A percentile compares a stretch with the other conserved stretches of the same genome.
These are phyloP conservation scores for Tolypocladium guangdongense DNA, from an alignment of 2,329 filamentous ascomycete species.

Conservation along the genomic window DNA sequence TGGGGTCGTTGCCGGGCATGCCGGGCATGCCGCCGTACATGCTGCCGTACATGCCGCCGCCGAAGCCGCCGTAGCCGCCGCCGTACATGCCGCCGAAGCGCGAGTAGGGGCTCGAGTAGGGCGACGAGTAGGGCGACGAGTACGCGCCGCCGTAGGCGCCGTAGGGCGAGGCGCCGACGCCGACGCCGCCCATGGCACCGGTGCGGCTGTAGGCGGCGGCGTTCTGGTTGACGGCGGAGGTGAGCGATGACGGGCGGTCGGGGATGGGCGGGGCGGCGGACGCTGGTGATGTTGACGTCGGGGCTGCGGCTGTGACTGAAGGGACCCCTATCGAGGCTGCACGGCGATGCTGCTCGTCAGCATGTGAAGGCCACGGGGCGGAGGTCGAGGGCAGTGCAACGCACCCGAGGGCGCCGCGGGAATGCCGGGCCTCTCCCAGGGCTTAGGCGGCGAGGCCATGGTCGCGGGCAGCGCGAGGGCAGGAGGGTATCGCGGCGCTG, in stretches of 20 bases:
- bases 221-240: constrained; percentile 74
- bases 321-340: constrained; percentile 13
- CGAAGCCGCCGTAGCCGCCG: constrained; percentile 26
- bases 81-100: constrained; percentile 34
- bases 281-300: constrained; percentile 29
- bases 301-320: constrained; percentile 24
- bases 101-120: constrained; percentile 31
- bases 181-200: constrained; percentile 22
- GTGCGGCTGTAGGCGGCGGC: constrained; percentile 65
- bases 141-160: constrained; percentile 29
- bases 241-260: constrained; percentile 67
- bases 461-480: not conserved
- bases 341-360: constrained; percentile 12
- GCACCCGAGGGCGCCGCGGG: constrained; percentile 34
- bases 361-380: constrained; percentile 11
- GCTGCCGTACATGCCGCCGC: constrained; percentile 35
- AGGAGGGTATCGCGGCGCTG: not conserved
- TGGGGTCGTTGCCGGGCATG: constrained; percentile 64
- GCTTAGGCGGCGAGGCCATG: constrained; percentile 85
- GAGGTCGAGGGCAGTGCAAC: constrained; percentile 12
- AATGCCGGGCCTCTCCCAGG: constrained; percentile 79
- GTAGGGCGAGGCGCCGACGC: constrained; percentile 37
- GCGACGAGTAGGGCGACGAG: constrained; percentile 26
- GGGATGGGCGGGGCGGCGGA: constrained; percentile 59
- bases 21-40: constrained; percentile 27